A percentile compares a stretch with the other conserved stretches of the same genome.
Evolutionary conservation across 495 filamentous ascomycete species (phyloP).

Genomic region (Hypoxylon perforatum): DNA sequence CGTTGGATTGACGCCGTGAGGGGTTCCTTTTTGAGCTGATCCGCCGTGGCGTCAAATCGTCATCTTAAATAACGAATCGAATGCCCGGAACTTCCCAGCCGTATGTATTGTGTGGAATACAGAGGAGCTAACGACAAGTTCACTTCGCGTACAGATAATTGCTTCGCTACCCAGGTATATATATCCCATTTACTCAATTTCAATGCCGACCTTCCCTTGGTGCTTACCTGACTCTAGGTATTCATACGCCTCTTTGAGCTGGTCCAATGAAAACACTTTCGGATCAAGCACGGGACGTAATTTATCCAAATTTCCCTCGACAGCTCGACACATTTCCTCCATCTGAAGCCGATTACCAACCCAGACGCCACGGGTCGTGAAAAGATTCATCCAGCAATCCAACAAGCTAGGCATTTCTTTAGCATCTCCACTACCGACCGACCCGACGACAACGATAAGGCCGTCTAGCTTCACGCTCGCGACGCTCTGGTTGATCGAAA

Average conservation of each 20-base stretch:
- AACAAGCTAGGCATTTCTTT: conserved; percentile 56
- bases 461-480: conserved; percentile 65
- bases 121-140: no score
- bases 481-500: conserved; percentile 65
- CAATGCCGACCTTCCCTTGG: conserved; percentile 45
- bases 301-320: conserved; percentile 39
- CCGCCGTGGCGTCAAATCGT: neutral
- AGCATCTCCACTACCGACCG: conserved; percentile 56
- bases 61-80: neutral
- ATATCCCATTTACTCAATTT: conserved; percentile 25
- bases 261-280: conserved; percentile 40
- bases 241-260: conserved; percentile 46
- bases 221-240: conserved; percentile 43
- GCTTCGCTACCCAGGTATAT: conserved; percentile 2
- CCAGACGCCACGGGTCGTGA: conserved; percentile 63
- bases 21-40: conserved; percentile 14
- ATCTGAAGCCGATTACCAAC: conserved; percentile 63
- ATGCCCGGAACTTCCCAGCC: neutral
- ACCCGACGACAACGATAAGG: conserved; percentile 66
- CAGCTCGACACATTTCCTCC: conserved; percentile 61
- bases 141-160: conserved; percentile 27
- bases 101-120: no score
- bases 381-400: conserved; percentile 58
- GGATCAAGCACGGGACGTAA: conserved; percentile 39
- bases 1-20: conserved; percentile 23